phyloP scores from a whole-genome alignment of 306 rosid species.

The Trifolium dubium region DNA sequence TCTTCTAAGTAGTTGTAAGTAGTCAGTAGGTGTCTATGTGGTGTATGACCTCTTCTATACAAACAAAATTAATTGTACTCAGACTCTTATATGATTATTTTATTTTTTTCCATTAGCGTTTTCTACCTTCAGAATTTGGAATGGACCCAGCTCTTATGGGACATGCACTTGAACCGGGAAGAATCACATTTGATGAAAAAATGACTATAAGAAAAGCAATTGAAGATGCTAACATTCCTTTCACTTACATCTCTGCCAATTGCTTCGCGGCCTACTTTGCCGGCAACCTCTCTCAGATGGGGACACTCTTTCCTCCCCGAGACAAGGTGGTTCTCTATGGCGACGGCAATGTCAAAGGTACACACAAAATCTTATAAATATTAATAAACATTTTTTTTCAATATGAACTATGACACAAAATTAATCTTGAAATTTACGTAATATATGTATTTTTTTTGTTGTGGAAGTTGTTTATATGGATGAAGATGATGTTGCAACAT shows the following conservation, averaged over 20 bases:
- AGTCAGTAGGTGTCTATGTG: too few relatives aligned
- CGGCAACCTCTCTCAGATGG: slow-evolving; percentile 79
- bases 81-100: not conserved
- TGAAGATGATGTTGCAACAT: slow-evolving; percentile 75
- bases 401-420: slow-evolving; percentile 1
- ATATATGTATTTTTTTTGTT: not conserved
- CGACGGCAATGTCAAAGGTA: slow-evolving; percentile 78
- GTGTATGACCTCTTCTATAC: too few relatives aligned
- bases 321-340: slow-evolving; percentile 68
- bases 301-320: slow-evolving; percentile 63
- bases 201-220: slow-evolving; percentile 73
- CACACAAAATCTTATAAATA: not conserved
- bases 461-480: slow-evolving; percentile 59
- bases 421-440: not conserved
- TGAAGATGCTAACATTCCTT: slow-evolving; percentile 79
- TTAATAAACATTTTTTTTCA: not conserved
- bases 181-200: slow-evolving; percentile 83
- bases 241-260: slow-evolving; percentile 75
- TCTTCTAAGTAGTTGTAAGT: too few relatives aligned
- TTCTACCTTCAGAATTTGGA: slow-evolving; percentile 90
- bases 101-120: slow-evolving; percentile 54
- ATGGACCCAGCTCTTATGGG: slow-evolving; percentile 79
- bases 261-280: slow-evolving; percentile 81
- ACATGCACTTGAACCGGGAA: slow-evolving; percentile 87
- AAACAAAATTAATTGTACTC: not conserved